Evolutionary conservation across 1,284 basidiomycete species (phyloP).

Genomic region (Abortiporus biennis): DNA sequence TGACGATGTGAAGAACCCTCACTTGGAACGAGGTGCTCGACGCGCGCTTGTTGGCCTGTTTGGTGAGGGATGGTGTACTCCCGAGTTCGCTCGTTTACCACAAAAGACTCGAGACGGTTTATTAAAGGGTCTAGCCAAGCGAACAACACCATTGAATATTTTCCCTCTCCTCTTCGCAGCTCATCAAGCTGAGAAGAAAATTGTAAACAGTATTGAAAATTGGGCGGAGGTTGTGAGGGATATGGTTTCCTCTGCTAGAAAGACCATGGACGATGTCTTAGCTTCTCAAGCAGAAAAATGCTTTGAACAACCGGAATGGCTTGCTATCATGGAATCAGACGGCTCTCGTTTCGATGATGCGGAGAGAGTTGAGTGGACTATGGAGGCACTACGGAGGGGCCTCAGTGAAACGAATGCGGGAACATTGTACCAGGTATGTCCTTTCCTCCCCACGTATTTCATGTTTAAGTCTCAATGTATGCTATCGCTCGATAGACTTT

Average conservation of each 20-base stretch:
- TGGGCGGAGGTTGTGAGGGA: constrained; percentile 67
- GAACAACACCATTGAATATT: constrained; percentile 58
- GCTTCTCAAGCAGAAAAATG: constrained; percentile 53
- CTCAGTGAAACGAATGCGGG: constrained; percentile 58
- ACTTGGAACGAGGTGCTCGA: constrained; percentile 66
- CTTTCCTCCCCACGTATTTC: too few species aligned
- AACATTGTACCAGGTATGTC: constrained; percentile 64
- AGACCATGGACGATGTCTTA: constrained; percentile 56
- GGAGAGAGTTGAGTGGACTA: constrained; percentile 66
- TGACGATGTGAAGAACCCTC: constrained; percentile 70
- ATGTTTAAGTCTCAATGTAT: too few species aligned
- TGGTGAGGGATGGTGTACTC: constrained; percentile 79
- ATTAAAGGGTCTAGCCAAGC: constrained; percentile 63
- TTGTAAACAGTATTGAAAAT: constrained; percentile 47
- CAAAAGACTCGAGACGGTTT: constrained; percentile 62
- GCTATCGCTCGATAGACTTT: constrained; percentile 68
- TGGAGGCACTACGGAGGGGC: constrained; percentile 58
- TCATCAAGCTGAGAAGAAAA: constrained; percentile 53
- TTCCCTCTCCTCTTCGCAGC: constrained; percentile 65
- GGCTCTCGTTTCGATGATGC: constrained; percentile 68
- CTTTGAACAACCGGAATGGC: constrained; percentile 65
- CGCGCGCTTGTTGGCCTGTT: constrained; percentile 76
- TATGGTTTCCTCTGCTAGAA: constrained; percentile 53
- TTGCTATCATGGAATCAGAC: constrained; percentile 63
- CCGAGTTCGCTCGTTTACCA: constrained; percentile 70